A percentile compares a stretch with the other conserved stretches of the same genome.
phyloP scores from a whole-genome alignment of 2,329 filamentous ascomycete species.

The Phialophora tarda region DNA sequence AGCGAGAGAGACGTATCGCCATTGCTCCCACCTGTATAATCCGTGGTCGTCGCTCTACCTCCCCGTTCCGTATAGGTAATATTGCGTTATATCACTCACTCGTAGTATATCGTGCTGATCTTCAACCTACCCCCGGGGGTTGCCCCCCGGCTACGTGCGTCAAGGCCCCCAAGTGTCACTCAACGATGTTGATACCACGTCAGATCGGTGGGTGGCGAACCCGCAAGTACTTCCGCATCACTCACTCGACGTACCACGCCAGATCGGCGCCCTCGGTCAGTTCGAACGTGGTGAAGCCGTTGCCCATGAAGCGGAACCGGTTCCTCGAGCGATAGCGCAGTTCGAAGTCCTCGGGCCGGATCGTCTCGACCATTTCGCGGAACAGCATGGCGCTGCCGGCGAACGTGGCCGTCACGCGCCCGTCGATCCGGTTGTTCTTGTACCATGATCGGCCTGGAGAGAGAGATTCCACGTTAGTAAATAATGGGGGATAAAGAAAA shows the following conservation, averaged over 20 bases:
- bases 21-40: no score
- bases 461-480: background rate
- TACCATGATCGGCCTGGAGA: slow-evolving; percentile 52
- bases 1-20: no score
- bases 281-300: slow-evolving; percentile 51
- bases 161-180: background rate
- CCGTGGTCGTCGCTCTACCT: no score
- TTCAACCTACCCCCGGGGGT: no score
- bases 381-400: slow-evolving; percentile 52
- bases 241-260: slow-evolving; percentile 39
- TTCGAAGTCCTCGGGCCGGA: slow-evolving; percentile 40
- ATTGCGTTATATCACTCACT: no score
- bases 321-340: slow-evolving; percentile 54
- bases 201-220: no score
- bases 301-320: slow-evolving; percentile 57
- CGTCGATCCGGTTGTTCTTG: slow-evolving; percentile 52
- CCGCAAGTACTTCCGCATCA: background rate
- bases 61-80: no score
- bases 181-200: background rate
- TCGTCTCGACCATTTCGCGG: slow-evolving; percentile 45
- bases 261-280: slow-evolving; percentile 40
- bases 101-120: no score
- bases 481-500: no score
- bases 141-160: no score
- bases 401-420: slow-evolving; percentile 55